Conservation (phyloP, 768 basidiomycete species). For the Serendipita sp. region DNA sequence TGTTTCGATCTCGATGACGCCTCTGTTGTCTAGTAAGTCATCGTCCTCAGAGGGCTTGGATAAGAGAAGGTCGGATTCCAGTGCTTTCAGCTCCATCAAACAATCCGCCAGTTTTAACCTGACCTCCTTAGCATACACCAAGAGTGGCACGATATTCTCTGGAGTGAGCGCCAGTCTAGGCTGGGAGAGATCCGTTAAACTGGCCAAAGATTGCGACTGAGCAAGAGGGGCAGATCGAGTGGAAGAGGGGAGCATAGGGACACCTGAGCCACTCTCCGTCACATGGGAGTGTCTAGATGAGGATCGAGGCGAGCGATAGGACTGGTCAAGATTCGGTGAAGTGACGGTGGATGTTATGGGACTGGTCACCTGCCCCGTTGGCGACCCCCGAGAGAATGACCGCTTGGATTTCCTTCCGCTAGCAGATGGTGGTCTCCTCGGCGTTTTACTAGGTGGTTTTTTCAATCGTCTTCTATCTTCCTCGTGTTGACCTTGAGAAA, state of each 20-base stretch:
- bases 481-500: background rate
- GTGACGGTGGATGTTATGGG: background rate
- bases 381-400: background rate
- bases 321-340: background rate
- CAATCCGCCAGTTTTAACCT: slow-evolving; percentile 48
- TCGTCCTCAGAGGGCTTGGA: background rate
- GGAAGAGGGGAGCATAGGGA: background rate
- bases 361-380: background rate
- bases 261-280: background rate
- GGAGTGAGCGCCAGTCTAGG: slow-evolving; percentile 56
- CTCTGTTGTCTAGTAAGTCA: background rate
- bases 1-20: background rate
- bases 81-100: slow-evolving; percentile 38
- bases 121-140: slow-evolving; percentile 72
- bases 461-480: background rate
- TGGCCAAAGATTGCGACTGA: background rate
- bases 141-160: slow-evolving; percentile 67
- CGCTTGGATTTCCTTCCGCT: background rate
- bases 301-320: background rate
- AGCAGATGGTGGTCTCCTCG: background rate
- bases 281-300: background rate
- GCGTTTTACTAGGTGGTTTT: background rate
- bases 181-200: background rate
- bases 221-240: background rate
- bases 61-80: background rate